Evolutionary conservation across 2,329 filamentous ascomycete genomes (phyloP).

Genomic region (Fusarium chaquense): DNA sequence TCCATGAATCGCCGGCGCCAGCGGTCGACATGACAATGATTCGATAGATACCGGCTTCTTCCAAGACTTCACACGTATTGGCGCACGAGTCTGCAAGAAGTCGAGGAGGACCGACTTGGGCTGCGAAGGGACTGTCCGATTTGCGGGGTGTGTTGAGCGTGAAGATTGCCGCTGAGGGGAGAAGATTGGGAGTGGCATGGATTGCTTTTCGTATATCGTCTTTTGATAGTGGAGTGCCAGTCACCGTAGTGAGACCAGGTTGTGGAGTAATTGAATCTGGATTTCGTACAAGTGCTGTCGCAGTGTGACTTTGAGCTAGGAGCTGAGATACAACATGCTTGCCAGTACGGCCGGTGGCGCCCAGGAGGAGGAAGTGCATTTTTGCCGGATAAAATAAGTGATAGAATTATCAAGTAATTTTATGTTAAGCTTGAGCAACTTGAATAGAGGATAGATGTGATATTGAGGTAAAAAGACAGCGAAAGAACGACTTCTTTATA

Average conservation of each 20-base stretch:
- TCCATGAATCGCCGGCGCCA: slow-evolving; percentile 56
- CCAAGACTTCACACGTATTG: slow-evolving; percentile 51
- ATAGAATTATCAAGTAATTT: too few relatives aligned
- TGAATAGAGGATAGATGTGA: too few relatives aligned
- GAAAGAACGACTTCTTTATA: slow-evolving; percentile 30
- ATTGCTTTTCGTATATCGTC: slow-evolving; percentile 50
- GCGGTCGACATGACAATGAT: slow-evolving; percentile 56
- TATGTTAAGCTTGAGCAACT: too few relatives aligned
- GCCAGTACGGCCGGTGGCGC: slow-evolving; percentile 59
- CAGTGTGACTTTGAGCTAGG: slow-evolving; percentile 53
- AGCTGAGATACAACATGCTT: slow-evolving; percentile 56
- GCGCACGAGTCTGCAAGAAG: slow-evolving; percentile 55
- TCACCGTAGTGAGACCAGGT: slow-evolving; percentile 49
- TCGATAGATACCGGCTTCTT: slow-evolving; percentile 49
- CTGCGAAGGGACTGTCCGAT: slow-evolving; percentile 56
- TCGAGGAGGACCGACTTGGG: slow-evolving; percentile 54
- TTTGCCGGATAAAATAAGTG: neutral
- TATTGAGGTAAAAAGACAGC: too few relatives aligned
- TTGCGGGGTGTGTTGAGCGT: slow-evolving; percentile 56
- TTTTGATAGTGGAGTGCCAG: slow-evolving; percentile 53
- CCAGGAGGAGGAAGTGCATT: slow-evolving; percentile 59
- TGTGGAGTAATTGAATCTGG: slow-evolving; percentile 30
- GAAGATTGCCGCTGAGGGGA: slow-evolving; percentile 52
- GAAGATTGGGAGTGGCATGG: slow-evolving; percentile 31
- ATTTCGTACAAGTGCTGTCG: slow-evolving; percentile 55